Evolutionary conservation across 495 filamentous ascomycete genomes (phyloP), one percentile per base, ranked within the genome.

Genomic region (Hyaloscypha bicolor): DNA sequence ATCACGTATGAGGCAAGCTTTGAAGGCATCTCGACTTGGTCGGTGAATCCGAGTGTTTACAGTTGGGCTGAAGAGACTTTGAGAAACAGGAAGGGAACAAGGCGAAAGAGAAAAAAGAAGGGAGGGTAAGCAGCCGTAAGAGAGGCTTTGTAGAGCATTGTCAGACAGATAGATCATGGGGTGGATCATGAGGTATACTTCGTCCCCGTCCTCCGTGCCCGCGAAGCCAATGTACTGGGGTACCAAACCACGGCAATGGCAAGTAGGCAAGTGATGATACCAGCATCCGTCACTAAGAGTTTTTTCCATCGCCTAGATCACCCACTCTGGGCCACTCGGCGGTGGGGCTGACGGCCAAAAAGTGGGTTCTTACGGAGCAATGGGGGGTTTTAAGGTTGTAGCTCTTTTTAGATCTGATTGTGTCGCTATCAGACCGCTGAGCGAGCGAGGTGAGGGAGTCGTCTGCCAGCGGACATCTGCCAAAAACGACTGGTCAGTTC

Each of bases 1-100:
- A 73, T 71, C 6, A 73, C 68, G 63, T 61, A 69, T 32, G 60
- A 59, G 2, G 67, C 14, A 9, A 64, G 19, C 16, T 61, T 67
- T 56, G 63, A 66, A 59, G 69, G 62, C 62, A 64, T 69, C 4
- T 48, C 16, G 32, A 9, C 55, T 37, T 22, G 11, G 37, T 62
- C 16, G 60, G 52, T 30, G 52, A 30, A 58, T 58, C 57, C n/a
- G 11, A 22, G 25, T 3, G 11, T 62, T 52, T 58, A 22, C 22
- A 22, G 30, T 2, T 65, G 25, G 55, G n/a, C 30, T 48, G 33
- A 45, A 25, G 48, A 55, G 57, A 8, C 57, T 65, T 69, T 9
- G 19, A 53, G 45, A 61, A 45, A 32, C 29, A 51, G 57, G 1
- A 52, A 30, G 37, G 29, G 37, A 64, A 58, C 33, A 14, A 55